A percentile compares a stretch with the other conserved stretches of the same genome.
phyloP scores from a whole-genome alignment of 257 asterid genomes.

The Coffea eugenioides region DNA sequence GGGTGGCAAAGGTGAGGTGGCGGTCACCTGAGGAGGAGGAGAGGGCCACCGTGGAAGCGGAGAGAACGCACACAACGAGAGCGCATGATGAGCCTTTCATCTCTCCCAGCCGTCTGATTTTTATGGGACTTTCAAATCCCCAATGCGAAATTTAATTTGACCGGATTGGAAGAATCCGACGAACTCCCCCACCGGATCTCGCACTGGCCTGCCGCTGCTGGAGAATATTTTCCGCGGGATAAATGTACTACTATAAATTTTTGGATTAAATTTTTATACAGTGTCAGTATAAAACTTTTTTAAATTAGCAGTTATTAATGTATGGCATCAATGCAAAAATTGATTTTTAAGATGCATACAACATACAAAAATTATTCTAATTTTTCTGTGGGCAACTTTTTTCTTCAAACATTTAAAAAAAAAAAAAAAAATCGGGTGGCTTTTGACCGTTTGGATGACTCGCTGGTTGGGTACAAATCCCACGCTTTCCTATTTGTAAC shows the following conservation, averaged over 20 bases:
- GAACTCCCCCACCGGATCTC: conserved; percentile 48
- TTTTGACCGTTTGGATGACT: no score
- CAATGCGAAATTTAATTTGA: not conserved
- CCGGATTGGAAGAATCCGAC: conserved; percentile 43
- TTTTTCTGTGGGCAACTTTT: no score
- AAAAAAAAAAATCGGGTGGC: no score
- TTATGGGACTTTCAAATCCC: not conserved
- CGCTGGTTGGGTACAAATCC: not conserved
- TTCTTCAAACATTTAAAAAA: not conserved
- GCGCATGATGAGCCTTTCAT: conserved; percentile 24
- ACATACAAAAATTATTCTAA: no score
- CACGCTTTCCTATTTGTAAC: not conserved
- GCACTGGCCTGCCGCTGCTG: conserved; percentile 3
- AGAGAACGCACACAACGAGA: conserved; percentile 18
- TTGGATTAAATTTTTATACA: no score
- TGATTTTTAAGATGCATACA: no score
- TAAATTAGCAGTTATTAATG: no score
- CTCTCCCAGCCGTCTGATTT: not conserved
- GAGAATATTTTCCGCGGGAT: not conserved
- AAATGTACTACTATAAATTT: not conserved
- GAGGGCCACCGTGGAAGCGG: conserved; percentile 21
- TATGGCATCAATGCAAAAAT: no score
- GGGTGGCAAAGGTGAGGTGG: conserved; percentile 10
- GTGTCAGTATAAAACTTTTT: no score
- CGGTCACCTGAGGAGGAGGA: not conserved